Evolutionary conservation across 2,329 filamentous ascomycete species (phyloP).

Genomic region (Cladobotryum mycophilum): DNA sequence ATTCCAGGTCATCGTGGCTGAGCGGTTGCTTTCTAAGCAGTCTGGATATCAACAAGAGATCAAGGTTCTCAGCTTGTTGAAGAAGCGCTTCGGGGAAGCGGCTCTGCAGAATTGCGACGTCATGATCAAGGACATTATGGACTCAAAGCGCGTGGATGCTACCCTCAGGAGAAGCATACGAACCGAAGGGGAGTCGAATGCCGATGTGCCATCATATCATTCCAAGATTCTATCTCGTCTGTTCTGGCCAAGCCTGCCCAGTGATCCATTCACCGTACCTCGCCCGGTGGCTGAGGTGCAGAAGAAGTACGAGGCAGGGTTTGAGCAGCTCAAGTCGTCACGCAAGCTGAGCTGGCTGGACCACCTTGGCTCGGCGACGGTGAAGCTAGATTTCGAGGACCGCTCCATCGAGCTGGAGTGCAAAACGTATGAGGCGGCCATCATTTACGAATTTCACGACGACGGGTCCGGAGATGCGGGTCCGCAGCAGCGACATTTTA

Average conservation of each 20-base stretch:
- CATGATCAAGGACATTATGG: conserved; percentile 89
- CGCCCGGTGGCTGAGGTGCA: conserved; percentile 54
- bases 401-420: conserved; percentile 67
- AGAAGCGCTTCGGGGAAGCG: conserved; percentile 78
- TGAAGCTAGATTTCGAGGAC: conserved; percentile 79
- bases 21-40: conserved; percentile 65
- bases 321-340: conserved; percentile 72
- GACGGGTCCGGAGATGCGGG: conserved; percentile 29
- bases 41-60: conserved; percentile 70
- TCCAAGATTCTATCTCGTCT: conserved; percentile 85
- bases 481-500: conserved; percentile 39
- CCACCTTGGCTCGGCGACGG: conserved; percentile 69
- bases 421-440: conserved; percentile 77
- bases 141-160: conserved; percentile 69
- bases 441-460: conserved; percentile 75
- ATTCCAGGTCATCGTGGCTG: conserved; percentile 81
- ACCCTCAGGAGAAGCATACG: conserved; percentile 48
- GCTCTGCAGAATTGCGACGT: conserved; percentile 91
- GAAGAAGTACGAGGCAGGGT: conserved; percentile 64
- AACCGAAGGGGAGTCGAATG: conserved; percentile 10
- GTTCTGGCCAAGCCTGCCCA: conserved; percentile 82
- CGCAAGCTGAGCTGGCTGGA: conserved; percentile 87
- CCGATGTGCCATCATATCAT: conserved; percentile 45
- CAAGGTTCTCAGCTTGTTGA: conserved; percentile 78
- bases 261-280: conserved; percentile 63